Evolutionary conservation across 1,284 basidiomycete species (phyloP), one percentile per base, ranked within the genome.

Genomic region (Apiotrichum porosum): DNA sequence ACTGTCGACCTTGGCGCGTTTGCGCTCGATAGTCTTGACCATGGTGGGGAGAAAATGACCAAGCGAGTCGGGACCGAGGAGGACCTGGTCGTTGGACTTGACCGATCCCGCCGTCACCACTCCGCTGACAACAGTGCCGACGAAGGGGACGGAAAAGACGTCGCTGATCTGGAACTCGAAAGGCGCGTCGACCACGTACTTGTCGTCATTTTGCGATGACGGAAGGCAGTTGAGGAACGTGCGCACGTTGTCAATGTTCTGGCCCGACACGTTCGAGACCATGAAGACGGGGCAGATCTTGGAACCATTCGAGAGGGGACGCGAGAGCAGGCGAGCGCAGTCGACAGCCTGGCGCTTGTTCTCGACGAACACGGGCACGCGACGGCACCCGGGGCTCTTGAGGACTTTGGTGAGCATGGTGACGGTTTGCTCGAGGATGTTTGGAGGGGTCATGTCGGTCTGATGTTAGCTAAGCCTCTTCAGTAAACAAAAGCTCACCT

Each of bases 371-470:
- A 76, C 68, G 6, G 75, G 75, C 42, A 72, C 77, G 52, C 53
- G 85, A 83, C 88, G 77, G 75, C 94, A 97, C 8, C 94, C 94
- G 9, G 92, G 94, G 60, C 88, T 92, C 69, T 83, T 87, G 50
- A 98, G 75, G 30, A 97, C 91, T 76, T 97, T 97, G 24, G 83
- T 81, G 2, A 97, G 84, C 75, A 97, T 93, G 66, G 88, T 89
- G 49, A 91, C 78, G 0, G 94, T 97, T 67, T 94, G 86, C 33
- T 83, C 83, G 38, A 93, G 80, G 30, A 95, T 85, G 57, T 95
- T 89, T 14, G 85, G 80, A 1, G 94, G 94, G 0, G 93, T 97
- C 94, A 97, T 97, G 71, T 98, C 95, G 64, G 94, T 88, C 88
- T 88, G 54, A 14, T 30, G 47, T 56, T 10, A 56, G 54, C 35